Evolutionary conservation across 441 rosid species (phyloP), one percentile per base, ranked within the genome.

Genomic region (Erysimum pusillum): DNA sequence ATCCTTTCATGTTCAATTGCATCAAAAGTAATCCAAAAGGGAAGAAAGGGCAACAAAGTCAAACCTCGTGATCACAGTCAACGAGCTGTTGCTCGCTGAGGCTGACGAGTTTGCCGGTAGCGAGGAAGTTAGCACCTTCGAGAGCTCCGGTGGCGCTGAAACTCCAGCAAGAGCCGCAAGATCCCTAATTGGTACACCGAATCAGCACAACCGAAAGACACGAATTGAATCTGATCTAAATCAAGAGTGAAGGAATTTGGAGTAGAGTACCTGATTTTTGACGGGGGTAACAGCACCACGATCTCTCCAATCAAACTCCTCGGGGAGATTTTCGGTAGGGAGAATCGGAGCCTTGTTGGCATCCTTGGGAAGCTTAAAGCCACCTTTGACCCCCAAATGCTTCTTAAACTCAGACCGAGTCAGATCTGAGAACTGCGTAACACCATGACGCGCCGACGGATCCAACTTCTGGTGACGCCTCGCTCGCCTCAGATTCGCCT

Each of bases 61-160:
- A 63, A 28, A 94, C 99, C 99, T 95, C 98, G n/a, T 95, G 98
- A 75, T 93, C 99, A 76, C 99, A 95, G 73, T 95, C 99, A 67
- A 95, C 99, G 67, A 95, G 98, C 85, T 95, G 99, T 67, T 95
- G 99, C 82, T 95, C 99, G 28, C 99, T 95, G 12, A 95, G 97
- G 86, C 96, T 93, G 42, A 85, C 92, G 38, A 95, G 97, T 28
- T 93, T 78, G 41, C 97, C 97, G 6, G 98, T 91, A 1, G 98
- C 85, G 17, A 95, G 86, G 76, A 77, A 95, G 72, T 93, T 76
- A 42, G 98, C 97, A 52, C 99, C 97, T 86, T 95, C 99, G 69
- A 95, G 74, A 64, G 99, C 98, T 42, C 99, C 98, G 4, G 97
- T 89, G 9, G 98, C 83, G 68, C 98, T 95, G 80, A 95, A 95